These are phyloP conservation scores for Psilocybe tampanensis DNA, from an alignment of 768 basidiomycete genomes.

Conservation along the genomic window DNA sequence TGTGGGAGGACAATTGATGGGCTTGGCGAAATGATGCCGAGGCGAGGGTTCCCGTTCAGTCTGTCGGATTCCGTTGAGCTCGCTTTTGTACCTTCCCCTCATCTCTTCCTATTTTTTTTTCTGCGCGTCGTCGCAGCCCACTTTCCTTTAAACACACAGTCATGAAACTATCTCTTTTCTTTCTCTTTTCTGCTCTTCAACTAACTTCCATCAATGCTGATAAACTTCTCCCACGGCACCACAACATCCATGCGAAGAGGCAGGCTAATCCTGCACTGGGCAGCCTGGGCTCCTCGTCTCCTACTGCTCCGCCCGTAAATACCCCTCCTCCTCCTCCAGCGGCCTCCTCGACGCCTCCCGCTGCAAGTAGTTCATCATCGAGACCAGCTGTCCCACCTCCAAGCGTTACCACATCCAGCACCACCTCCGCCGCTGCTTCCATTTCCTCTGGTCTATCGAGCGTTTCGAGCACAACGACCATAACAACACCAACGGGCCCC, in stretches of 20 bases:
- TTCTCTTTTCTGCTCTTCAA: slow-evolving; percentile 46
- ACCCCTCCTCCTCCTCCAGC: slow-evolving; percentile 4
- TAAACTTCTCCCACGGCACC: slow-evolving; percentile 38
- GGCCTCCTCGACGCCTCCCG: too few species aligned
- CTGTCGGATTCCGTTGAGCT: background rate
- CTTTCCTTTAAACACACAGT: slow-evolving; percentile 24
- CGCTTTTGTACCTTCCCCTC: background rate
- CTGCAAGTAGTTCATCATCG: too few species aligned
- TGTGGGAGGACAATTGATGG: background rate
- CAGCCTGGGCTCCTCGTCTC: slow-evolving; percentile 13
- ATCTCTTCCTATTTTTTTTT: slow-evolving; percentile 2
- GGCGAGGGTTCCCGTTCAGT: background rate
- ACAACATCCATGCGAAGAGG: slow-evolving; percentile 41
- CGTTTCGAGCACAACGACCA: slow-evolving; percentile 3
- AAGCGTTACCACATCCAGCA: slow-evolving; percentile 13
- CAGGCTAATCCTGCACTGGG: slow-evolving; percentile 22
- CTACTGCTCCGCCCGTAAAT: slow-evolving; percentile 15
- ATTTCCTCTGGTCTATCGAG: slow-evolving; percentile 14
- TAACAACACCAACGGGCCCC: slow-evolving; percentile 26
- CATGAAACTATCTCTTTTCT: slow-evolving; percentile 49
- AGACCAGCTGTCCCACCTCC: too few species aligned
- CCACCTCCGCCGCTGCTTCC: background rate
- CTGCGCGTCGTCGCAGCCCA: slow-evolving; percentile 22
- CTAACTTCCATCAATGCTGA: slow-evolving; percentile 39
- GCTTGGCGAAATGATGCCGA: slow-evolving; percentile 1